A percentile compares a stretch with the other conserved stretches of the same genome.
Evolutionary conservation across 371 early-diverging fungal genomes (phyloP).

Genomic region (Coemansia sp.): DNA sequence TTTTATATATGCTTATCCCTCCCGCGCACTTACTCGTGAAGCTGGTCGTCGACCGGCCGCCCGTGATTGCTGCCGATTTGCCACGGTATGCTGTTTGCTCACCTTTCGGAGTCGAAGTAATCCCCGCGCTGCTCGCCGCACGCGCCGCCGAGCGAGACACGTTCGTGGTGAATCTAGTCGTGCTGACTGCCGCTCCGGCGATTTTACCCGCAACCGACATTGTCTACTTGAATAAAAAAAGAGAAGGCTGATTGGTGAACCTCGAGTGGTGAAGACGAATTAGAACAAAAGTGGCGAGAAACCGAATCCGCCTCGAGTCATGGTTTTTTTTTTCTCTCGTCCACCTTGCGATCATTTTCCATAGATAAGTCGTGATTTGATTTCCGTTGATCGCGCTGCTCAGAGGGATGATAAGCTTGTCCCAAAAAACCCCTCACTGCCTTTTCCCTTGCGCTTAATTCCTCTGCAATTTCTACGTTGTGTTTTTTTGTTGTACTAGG

Average conservation of each 20-base stretch:
- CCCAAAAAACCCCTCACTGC: too few species aligned
- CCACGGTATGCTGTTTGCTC: conserved; percentile 26
- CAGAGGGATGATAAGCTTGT: too few species aligned
- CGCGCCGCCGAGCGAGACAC: conserved; percentile 38
- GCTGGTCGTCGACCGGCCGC: conserved; percentile 25
- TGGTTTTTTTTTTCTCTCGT: too few species aligned
- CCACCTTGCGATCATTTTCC: too few species aligned
- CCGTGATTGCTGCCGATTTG: conserved; percentile 27
- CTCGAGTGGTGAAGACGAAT: conserved; percentile 1
- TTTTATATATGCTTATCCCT: neutral
- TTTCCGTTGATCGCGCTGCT: too few species aligned
- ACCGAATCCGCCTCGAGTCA: neutral
- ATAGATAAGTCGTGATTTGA: too few species aligned
- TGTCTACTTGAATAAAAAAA: neutral
- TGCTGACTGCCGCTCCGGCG: conserved; percentile 38
- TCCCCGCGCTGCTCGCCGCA: conserved; percentile 22
- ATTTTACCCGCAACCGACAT: conserved; percentile 43
- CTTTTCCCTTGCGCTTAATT: too few species aligned
- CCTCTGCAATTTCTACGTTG: too few species aligned
- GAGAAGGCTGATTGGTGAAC: neutral
- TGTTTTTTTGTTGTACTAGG: too few species aligned
- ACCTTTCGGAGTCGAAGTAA: conserved; percentile 16
- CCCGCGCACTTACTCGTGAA: conserved; percentile 37
- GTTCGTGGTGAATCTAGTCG: conserved; percentile 45
- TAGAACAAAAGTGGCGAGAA: conserved; percentile 4